Percentiles rank a stretch among this genome's conserved stretches.
Conservation (phyloP, 768 basidiomycete species). For the Boletus reticulatus region DNA sequence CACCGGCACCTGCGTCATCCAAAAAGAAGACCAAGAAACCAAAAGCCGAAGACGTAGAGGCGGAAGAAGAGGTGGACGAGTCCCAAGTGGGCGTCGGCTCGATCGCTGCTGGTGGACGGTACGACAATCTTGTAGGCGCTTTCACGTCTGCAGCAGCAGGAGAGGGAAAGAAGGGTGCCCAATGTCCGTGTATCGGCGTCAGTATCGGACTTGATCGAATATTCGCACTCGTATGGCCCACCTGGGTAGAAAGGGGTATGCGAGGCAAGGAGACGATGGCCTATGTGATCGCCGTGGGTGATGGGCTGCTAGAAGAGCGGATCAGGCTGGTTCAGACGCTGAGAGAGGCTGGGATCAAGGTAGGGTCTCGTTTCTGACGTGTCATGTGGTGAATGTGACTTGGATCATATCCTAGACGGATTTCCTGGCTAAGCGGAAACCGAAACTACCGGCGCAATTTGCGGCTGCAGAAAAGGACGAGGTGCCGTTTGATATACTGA, state of each 20-base stretch:
- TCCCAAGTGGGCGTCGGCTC: constrained; percentile 95
- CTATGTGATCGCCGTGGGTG: constrained; percentile 89
- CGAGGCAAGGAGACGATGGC: constrained; percentile 91
- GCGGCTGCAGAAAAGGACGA: constrained; percentile 88
- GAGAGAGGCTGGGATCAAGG: constrained; percentile 87
- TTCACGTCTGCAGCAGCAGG: constrained; percentile 82
- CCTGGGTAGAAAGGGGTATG: constrained; percentile 76
- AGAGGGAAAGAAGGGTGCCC: constrained; percentile 62
- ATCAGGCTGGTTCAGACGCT: constrained; percentile 77
- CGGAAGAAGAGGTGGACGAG: constrained; percentile 88
- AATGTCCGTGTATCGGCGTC: constrained; percentile 88
- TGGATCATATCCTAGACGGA: constrained; percentile 57
- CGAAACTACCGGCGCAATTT: constrained; percentile 85
- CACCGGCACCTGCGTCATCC: constrained; percentile 10
- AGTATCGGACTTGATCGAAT: constrained; percentile 92
- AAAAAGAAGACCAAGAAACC: constrained; percentile 45
- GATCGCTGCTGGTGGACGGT: constrained; percentile 97
- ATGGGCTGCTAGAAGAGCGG: constrained; percentile 83
- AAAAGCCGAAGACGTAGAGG: constrained; percentile 42
- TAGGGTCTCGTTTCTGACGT: constrained; percentile 20
- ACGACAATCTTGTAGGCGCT: constrained; percentile 92
- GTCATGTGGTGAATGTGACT: neutral
- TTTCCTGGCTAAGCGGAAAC: constrained; percentile 90
- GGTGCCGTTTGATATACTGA: constrained; percentile 88
- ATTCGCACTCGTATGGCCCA: constrained; percentile 87